phyloP scores from a whole-genome alignment of 2,329 filamentous ascomycete species.

The Fusarium brevicatenulatum region DNA sequence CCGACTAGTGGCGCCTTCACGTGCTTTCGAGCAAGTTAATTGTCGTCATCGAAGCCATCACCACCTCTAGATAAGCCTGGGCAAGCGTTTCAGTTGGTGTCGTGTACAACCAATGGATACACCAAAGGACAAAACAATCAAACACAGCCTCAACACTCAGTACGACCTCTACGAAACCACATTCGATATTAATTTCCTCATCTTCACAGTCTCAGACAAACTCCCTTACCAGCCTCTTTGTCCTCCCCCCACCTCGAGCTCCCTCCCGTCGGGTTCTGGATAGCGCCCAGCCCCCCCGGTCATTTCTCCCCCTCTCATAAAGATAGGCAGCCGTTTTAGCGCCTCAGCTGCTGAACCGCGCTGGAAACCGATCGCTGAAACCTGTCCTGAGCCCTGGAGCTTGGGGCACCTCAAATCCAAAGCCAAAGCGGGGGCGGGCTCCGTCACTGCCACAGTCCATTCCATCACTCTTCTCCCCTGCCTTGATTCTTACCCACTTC shows the following conservation, averaged over 20 bases:
- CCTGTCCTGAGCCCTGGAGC: constrained; percentile 28
- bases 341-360: constrained; percentile 12
- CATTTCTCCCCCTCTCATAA: constrained; percentile 1
- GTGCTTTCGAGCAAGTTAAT: constrained; percentile 1
- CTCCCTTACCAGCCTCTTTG: constrained; percentile 22
- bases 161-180: background rate
- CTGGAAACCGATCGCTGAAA: constrained; percentile 23
- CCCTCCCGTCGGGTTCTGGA: constrained; percentile 8
- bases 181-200: background rate
- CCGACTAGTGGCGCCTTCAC: constrained; percentile 1
- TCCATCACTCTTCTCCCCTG: constrained; percentile 27
- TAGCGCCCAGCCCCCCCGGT: constrained; percentile 16
- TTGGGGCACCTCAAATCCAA: constrained; percentile 22
- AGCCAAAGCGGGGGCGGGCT: constrained; percentile 31
- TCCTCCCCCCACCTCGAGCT: constrained; percentile 13
- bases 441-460: constrained; percentile 36
- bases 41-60: constrained; percentile 44
- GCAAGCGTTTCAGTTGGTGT: constrained; percentile 13
- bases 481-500: constrained; percentile 32
- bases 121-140: background rate
- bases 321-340: constrained; percentile 26
- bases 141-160: background rate
- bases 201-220: constrained; percentile 12
- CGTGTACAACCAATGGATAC: constrained; percentile 1
- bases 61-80: constrained; percentile 11